phyloP scores from a whole-genome alignment of 768 basidiomycete species.

The Dictyophora rubrovolvata region DNA sequence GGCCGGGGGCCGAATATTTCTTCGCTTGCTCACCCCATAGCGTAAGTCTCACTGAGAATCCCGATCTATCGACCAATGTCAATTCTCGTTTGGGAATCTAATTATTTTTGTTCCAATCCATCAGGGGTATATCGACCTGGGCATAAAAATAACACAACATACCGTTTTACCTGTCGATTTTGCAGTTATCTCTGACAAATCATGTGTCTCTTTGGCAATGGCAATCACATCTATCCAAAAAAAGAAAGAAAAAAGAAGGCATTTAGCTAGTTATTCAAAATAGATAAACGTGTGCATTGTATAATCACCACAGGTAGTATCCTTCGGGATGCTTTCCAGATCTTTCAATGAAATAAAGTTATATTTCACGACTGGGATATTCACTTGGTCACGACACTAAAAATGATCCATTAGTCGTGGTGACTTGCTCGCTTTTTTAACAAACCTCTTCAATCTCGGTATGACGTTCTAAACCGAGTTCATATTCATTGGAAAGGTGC shows the following conservation, averaged over 20 bases:
- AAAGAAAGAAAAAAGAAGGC: neutral
- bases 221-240: slow-evolving; percentile 86
- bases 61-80: slow-evolving; percentile 75
- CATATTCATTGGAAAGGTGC: slow-evolving; percentile 85
- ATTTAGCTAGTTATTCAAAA: neutral
- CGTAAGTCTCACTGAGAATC: slow-evolving; percentile 71
- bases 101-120: neutral
- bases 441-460: slow-evolving; percentile 80
- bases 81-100: slow-evolving; percentile 87
- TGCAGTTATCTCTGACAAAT: slow-evolving; percentile 60
- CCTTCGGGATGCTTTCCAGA: slow-evolving; percentile 59
- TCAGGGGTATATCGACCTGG: neutral
- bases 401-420: slow-evolving; percentile 2
- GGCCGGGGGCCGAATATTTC: slow-evolving; percentile 45
- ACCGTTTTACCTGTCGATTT: slow-evolving; percentile 65
- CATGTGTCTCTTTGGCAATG: slow-evolving; percentile 69
- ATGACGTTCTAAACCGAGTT: slow-evolving; percentile 72
- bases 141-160: slow-evolving; percentile 13
- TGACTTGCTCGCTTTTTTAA: neutral
- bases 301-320: slow-evolving; percentile 70
- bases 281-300: neutral
- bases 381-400: slow-evolving; percentile 70
- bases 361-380: slow-evolving; percentile 77
- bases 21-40: slow-evolving; percentile 97
- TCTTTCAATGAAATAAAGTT: slow-evolving; percentile 60